Evolutionary conservation across 2,329 filamentous ascomycete genomes (phyloP), one percentile per base, ranked within the genome.

Genomic region (Cladosporium sp.): DNA sequence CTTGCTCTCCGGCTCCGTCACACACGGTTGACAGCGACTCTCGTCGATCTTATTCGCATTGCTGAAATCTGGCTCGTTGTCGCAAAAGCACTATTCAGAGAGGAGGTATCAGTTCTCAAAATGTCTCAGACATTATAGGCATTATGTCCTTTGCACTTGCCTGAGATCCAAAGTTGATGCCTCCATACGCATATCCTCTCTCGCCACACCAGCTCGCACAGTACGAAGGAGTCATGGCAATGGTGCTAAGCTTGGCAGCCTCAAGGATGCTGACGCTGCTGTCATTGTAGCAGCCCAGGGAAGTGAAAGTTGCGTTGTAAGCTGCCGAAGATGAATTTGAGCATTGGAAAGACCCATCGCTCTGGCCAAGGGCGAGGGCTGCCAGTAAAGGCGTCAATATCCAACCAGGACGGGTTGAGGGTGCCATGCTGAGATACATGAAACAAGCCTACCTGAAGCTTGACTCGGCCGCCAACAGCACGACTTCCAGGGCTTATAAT

Each of bases 11-110:
- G 55, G 55, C 39, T 58, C 55, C 25, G 55, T 58, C 8, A 43
- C 45, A 37, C 55, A 58, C 11, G 47, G 47, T 15, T 45, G 25
- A 38, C 55, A 58, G 0, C 55, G 20, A 19, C 11, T n/a, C 19
- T 58, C 55, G 8, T 51, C 55, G 28, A 58, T 58, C 55, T 58
- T 34, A 14, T 58, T 51, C 20, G 55, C 55, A 22, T 58, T 58
- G 22, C 36, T 49, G 28, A 58, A 58, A n/a, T 52, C 37, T 8
- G 55, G 55, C 38, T 58, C 17, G n/a, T 51, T 52, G 19, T 28
- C 55, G n/a, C 55, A 58, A 19, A 52, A 58, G 38, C 55, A 58
- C 20, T n/a, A n/a, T n/a, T n/a, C n/a, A n/a, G n/a, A n/a, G n/a
- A n/a, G n/a, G n/a, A n/a, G n/a, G n/a, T n/a, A n/a, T n/a, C n/a